Percentiles rank a stretch among this genome's conserved stretches.
Evolutionary conservation across 176 grass and related monocot species (phyloP).

Genomic region (Paspalum notatum): DNA sequence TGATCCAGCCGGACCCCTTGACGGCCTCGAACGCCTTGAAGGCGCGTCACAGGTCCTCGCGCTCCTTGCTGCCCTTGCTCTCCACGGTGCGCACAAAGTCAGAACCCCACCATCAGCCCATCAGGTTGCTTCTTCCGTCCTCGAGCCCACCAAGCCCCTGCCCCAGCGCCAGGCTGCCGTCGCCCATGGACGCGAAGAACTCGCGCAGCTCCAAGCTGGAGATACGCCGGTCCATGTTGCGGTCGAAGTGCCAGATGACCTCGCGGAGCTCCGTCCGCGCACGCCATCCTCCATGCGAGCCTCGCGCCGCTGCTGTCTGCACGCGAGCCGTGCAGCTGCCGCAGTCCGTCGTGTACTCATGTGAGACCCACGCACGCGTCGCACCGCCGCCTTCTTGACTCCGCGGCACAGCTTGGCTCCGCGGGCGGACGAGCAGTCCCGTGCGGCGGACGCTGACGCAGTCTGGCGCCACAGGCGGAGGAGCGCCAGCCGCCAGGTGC

Average conservation of each 20-base stretch:
- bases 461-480: no score
- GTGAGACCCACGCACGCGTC: no score
- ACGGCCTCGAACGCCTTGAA: slow-evolving; percentile 94
- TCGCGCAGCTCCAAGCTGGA: slow-evolving; percentile 63
- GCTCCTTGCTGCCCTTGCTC: slow-evolving; percentile 57
- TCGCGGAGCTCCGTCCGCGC: slow-evolving; percentile 54
- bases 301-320: no score
- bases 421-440: no score
- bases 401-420: no score
- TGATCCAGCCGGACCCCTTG: slow-evolving; percentile 96
- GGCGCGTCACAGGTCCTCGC: slow-evolving; percentile 71
- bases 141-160: slow-evolving; percentile 6
- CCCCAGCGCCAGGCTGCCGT: not conserved
- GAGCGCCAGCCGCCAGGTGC: no score
- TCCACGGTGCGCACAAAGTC: slow-evolving; percentile 81
- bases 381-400: no score
- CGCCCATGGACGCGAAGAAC: slow-evolving; percentile 69
- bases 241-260: slow-evolving; percentile 82
- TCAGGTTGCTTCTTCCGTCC: not conserved
- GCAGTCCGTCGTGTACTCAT: no score
- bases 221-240: slow-evolving; percentile 75
- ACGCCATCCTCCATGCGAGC: no score
- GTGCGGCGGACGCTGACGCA: no score
- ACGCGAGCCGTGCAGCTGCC: no score
- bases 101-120: slow-evolving; percentile 69